phyloP scores from a whole-genome alignment of 768 basidiomycete species.

The Collybia sp. region DNA sequence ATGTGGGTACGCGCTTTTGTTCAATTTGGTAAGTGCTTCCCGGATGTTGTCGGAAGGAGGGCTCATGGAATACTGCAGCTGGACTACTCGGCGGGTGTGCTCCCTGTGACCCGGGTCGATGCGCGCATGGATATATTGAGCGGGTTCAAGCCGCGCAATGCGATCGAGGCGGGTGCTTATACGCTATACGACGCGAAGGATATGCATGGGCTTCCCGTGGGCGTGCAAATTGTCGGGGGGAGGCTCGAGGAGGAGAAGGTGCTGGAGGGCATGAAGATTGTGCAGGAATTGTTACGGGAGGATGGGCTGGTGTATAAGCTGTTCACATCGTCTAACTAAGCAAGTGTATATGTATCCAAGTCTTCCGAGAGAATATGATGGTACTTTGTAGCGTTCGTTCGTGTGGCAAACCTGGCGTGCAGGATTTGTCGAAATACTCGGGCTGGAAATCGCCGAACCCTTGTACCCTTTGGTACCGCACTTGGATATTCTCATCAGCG shows the following conservation, averaged over 20 bases:
- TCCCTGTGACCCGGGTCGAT: conserved; percentile 54
- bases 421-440: no score
- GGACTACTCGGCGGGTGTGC: conserved; percentile 49
- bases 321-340: neutral
- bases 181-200: conserved; percentile 42
- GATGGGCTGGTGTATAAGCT: conserved; percentile 19
- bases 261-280: conserved; percentile 51
- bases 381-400: no score
- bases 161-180: conserved; percentile 41
- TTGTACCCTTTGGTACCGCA: no score
- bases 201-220: conserved; percentile 58
- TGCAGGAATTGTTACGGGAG: conserved; percentile 29
- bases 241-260: conserved; percentile 64
- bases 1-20: conserved; percentile 58
- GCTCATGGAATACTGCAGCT: conserved; percentile 21
- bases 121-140: conserved; percentile 33
- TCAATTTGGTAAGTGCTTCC: conserved; percentile 43
- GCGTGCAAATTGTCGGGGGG: conserved; percentile 56
- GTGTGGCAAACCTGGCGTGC: no score
- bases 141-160: conserved; percentile 32
- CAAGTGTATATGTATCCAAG: no score
- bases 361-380: no score
- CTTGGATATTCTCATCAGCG: no score
- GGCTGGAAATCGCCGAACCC: no score
- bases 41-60: neutral